phyloP scores from a whole-genome alignment of 768 basidiomycete species.

The Tulasnella sp. region DNA sequence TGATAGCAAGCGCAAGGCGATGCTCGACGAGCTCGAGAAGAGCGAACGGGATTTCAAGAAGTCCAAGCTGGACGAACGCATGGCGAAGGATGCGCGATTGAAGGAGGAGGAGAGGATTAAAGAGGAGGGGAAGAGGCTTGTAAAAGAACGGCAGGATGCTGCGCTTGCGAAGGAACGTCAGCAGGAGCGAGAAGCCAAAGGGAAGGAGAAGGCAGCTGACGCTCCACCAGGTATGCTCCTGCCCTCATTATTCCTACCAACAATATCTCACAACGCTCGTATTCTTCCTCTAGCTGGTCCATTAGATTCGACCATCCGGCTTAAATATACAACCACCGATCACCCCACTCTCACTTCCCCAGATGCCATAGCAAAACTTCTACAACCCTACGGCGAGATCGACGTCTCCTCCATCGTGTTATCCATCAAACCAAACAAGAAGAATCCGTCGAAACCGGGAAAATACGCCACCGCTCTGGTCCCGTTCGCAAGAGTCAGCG shows the following conservation, averaged over 20 bases:
- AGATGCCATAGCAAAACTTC: constrained; percentile 36
- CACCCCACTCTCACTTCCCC: constrained; percentile 46
- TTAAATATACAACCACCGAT: constrained; percentile 52
- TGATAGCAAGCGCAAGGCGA: constrained; percentile 57
- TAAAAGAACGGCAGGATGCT: constrained; percentile 54
- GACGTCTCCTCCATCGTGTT: constrained; percentile 57
- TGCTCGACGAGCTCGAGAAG: constrained; percentile 69
- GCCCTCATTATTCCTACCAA: constrained; percentile 31
- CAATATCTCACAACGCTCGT: background rate
- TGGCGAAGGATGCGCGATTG: constrained; percentile 41
- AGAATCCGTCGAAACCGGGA: constrained; percentile 41
- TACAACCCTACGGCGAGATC: constrained; percentile 48
- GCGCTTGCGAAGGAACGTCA: constrained; percentile 32
- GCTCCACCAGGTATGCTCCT: too few relatives aligned
- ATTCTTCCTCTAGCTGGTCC: constrained; percentile 31
- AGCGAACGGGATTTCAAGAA: constrained; percentile 69
- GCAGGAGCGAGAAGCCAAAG: background rate
- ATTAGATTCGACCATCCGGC: constrained; percentile 60
- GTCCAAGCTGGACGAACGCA: constrained; percentile 44
- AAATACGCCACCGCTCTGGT: constrained; percentile 61
- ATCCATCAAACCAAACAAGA: constrained; percentile 50
- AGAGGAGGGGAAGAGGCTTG: constrained; percentile 54
- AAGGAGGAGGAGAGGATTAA: constrained; percentile 60
- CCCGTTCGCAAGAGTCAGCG: constrained; percentile 61
- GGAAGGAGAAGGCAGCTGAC: constrained; percentile 29